These are phyloP conservation scores for Hygrophorus pudorinus DNA, from an alignment of 768 basidiomycete genomes.

Conservation along the genomic window DNA sequence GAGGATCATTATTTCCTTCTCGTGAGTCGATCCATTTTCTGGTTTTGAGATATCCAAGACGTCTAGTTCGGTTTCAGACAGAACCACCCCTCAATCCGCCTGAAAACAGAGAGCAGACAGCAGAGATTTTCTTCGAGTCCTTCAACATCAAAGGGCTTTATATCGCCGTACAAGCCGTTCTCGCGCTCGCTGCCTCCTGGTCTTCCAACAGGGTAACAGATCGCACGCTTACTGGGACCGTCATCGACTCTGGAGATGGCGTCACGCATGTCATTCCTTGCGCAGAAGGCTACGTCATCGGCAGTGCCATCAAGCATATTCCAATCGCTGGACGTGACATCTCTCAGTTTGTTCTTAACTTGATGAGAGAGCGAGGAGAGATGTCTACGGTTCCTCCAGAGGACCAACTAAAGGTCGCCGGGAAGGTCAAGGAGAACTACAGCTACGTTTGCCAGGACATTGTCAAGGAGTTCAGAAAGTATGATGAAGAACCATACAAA, in stretches of 20 bases:
- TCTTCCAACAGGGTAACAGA: slow-evolving; percentile 82
- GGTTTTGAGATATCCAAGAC: neutral
- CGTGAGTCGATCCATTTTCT: slow-evolving; percentile 38
- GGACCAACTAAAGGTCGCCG: slow-evolving; percentile 84
- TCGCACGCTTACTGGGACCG: slow-evolving; percentile 91
- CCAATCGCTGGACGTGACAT: slow-evolving; percentile 98
- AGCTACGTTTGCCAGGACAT: slow-evolving; percentile 99
- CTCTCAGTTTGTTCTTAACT: slow-evolving; percentile 89
- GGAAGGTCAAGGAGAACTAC: slow-evolving; percentile 95
- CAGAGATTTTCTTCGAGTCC: slow-evolving; percentile 99
- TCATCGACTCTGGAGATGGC: slow-evolving; percentile 98
- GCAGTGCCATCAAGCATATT: slow-evolving; percentile 97
- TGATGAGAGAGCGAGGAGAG: slow-evolving; percentile 93
- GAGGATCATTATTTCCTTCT: slow-evolving; percentile 98
- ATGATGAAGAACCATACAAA: slow-evolving; percentile 92
- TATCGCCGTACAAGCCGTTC: slow-evolving; percentile 97
- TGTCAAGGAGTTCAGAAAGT: slow-evolving; percentile 97
- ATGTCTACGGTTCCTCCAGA: slow-evolving; percentile 86
- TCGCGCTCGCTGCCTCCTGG: slow-evolving; percentile 98
- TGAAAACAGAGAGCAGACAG: slow-evolving; percentile 97
- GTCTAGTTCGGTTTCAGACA: slow-evolving; percentile 44
- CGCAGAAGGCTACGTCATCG: slow-evolving; percentile 98
- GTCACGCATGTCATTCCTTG: slow-evolving; percentile 96
- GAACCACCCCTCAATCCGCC: slow-evolving; percentile 97
- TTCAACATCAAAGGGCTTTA: slow-evolving; percentile 99